Evolutionary conservation across 1,284 basidiomycete species (phyloP), one percentile per base, ranked within the genome.

Genomic region (Trametes polyzona): DNA sequence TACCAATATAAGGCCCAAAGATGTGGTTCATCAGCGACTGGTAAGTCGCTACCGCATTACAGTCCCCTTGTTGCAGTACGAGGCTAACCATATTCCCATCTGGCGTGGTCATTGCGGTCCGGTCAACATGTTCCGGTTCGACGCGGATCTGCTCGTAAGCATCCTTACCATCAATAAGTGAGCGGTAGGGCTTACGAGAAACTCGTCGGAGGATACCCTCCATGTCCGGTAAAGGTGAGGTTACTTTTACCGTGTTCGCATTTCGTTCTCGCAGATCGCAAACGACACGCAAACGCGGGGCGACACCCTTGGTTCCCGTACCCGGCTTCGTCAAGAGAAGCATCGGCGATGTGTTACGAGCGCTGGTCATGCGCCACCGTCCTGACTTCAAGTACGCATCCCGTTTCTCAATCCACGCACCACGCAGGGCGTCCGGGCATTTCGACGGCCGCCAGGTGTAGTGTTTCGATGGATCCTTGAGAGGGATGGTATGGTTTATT

Each of bases 31-130:
- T 74, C 0, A 74, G 35, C 12, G 64, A 40, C 57, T 75, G 73
- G 63, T 71, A 75, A 0, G 71, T 76, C 0, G 73, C 69, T 0
- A 58, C 46, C 1, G 68, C 73, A 55, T 77, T 77, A 24, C 72
- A 74, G 39, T 77, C 72, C 0, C 75, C 74, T 29, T 68, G 67
- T 41, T 76, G 74, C 1, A 60, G 30, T 1, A 60, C 58, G 1
- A 57, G 43, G 23, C 58, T 59, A 2, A 59, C 58, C 53, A 76
- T 75, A 0, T 64, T 75, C 0, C 76, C 73, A 53, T 75, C 69
- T 1, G 60, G 63, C 0, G 61, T 65, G 1, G 60, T 62, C 46
- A 65, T 60, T 2, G 55, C 48, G 0, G 61, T 65, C 0, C 52
- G 51, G 0, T 49, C 47, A 0, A 62, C 57, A 32, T 65, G 61